A percentile compares a stretch with the other conserved stretches of the same genome.
Conservation (phyloP, 352 stramenopile genomes). For the Phytopythium chamaehyphon region DNA sequence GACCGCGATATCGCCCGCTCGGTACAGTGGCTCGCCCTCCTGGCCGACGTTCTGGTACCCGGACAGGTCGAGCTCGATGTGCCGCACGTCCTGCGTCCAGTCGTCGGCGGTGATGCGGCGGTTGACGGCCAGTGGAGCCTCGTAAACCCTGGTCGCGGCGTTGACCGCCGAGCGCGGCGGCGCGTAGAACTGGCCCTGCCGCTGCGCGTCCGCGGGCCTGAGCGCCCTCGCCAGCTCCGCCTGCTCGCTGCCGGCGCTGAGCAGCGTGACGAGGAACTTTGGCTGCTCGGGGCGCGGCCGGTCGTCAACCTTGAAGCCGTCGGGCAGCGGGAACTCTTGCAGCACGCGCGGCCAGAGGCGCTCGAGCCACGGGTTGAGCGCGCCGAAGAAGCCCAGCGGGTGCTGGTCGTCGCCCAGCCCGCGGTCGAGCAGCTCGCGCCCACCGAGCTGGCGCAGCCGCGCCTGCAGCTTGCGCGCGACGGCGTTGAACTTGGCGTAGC, state of each 20-base stretch:
- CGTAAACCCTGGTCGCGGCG: constrained; percentile 35
- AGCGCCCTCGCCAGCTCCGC: constrained; percentile 10
- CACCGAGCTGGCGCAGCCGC: constrained; percentile 84
- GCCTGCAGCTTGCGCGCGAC: constrained; percentile 82
- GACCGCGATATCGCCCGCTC: constrained; percentile 64
- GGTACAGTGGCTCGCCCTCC: constrained; percentile 20
- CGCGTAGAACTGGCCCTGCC: constrained; percentile 53
- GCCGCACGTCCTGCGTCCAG: constrained; percentile 80
- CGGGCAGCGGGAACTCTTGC: constrained; percentile 38
- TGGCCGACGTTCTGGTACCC: background rate
- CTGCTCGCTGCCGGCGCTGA: constrained; percentile 13
- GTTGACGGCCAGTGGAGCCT: constrained; percentile 59
- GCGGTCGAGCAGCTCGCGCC: constrained; percentile 61
- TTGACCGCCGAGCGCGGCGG: constrained; percentile 40
- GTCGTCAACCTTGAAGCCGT: constrained; percentile 64
- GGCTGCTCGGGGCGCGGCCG: constrained; percentile 44
- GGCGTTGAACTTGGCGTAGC: constrained; percentile 92
- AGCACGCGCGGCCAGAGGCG: constrained; percentile 68
- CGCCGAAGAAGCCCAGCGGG: constrained; percentile 78
- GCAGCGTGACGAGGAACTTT: constrained; percentile 37
- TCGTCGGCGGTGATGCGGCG: constrained; percentile 55
- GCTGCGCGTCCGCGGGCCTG: constrained; percentile 19
- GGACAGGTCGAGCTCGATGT: constrained; percentile 67
- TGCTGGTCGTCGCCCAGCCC: constrained; percentile 89
- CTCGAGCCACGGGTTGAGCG: constrained; percentile 78